These are phyloP conservation scores for Metschnikowia santaceciliae DNA, from an alignment of 805 yeast species.

Conservation along the genomic window DNA sequence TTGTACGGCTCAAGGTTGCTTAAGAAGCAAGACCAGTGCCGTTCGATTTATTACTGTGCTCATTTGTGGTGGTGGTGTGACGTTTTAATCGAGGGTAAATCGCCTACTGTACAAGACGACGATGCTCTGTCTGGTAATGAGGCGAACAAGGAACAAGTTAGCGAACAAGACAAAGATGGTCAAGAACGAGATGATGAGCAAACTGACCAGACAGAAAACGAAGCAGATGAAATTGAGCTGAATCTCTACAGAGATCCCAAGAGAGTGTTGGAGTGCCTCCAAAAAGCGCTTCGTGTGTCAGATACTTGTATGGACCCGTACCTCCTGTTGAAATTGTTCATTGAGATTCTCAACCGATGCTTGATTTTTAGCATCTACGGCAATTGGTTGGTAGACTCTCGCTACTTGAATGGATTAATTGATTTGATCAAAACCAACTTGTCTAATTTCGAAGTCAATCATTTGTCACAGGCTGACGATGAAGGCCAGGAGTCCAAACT, in stretches of 20 bases:
- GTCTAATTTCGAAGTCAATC: slow-evolving; percentile 37
- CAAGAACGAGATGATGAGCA: slow-evolving; percentile 25
- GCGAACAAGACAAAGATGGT: slow-evolving; percentile 16
- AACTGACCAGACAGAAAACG: slow-evolving; percentile 10
- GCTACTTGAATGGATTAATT: slow-evolving; percentile 80
- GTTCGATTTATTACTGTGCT: slow-evolving; percentile 81
- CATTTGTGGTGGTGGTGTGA: slow-evolving; percentile 94
- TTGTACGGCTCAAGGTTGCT: slow-evolving; percentile 82
- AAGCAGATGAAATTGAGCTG: slow-evolving; percentile 5
- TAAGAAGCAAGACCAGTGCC: slow-evolving; percentile 92
- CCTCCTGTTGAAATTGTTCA: slow-evolving; percentile 75
- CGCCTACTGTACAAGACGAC: slow-evolving; percentile 23
- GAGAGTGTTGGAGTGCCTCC: slow-evolving; percentile 86
- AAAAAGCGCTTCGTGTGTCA: slow-evolving; percentile 82
- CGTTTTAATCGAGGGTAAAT: slow-evolving; percentile 27
- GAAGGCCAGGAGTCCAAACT: slow-evolving; percentile 26
- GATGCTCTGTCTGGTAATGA: neutral
- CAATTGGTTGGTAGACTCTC: slow-evolving; percentile 60
- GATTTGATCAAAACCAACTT: slow-evolving; percentile 72
- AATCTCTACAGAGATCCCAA: slow-evolving; percentile 46
- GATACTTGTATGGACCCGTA: slow-evolving; percentile 86
- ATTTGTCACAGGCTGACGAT: slow-evolving; percentile 19
- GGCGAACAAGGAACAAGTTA: slow-evolving; percentile 12
- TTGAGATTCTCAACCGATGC: slow-evolving; percentile 85
- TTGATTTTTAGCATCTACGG: slow-evolving; percentile 83